These are phyloP conservation scores for Talaromyces sp. DNA, from an alignment of 2,329 filamentous ascomycete species.

Conservation along the genomic window DNA sequence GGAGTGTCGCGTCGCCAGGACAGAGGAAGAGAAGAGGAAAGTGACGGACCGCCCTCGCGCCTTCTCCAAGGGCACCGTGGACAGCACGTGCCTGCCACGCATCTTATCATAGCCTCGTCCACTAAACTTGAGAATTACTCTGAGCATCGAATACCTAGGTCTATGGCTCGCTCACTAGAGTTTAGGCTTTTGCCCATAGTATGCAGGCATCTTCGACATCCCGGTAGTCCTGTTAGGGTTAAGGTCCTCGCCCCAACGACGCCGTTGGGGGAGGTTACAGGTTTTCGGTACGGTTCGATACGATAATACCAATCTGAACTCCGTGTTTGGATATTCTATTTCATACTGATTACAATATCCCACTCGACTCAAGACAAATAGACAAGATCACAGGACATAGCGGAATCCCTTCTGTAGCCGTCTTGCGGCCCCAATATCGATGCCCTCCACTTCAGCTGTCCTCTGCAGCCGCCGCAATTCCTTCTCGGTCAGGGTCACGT, in stretches of 20 bases:
- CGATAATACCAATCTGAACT: neutral
- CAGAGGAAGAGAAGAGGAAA: no score
- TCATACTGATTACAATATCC: neutral
- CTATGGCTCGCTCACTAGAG: no score
- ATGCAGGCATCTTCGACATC: neutral
- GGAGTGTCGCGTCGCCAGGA: no score
- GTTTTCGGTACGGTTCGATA: neutral
- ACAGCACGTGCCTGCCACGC: no score
- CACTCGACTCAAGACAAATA: neutral
- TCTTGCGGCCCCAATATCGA: conserved; percentile 46
- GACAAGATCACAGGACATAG: conserved; percentile 39
- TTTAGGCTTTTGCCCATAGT: no score
- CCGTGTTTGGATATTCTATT: neutral
- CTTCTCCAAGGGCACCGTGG: no score
- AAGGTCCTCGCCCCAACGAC: neutral
- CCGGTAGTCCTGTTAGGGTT: neutral
- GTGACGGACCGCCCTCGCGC: no score
- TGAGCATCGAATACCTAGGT: neutral
- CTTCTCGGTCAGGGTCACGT: conserved; percentile 40
- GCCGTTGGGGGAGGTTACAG: no score
- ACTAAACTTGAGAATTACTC: neutral
- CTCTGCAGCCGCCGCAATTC: conserved; percentile 44
- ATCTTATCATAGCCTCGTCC: neutral
- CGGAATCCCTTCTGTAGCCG: conserved; percentile 51
- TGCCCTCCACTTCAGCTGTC: conserved; percentile 49